Percentiles rank a stretch among this genome's conserved stretches.
Conservation (phyloP, 2,329 filamentous ascomycete species). For the Coniella lustricola region DNA sequence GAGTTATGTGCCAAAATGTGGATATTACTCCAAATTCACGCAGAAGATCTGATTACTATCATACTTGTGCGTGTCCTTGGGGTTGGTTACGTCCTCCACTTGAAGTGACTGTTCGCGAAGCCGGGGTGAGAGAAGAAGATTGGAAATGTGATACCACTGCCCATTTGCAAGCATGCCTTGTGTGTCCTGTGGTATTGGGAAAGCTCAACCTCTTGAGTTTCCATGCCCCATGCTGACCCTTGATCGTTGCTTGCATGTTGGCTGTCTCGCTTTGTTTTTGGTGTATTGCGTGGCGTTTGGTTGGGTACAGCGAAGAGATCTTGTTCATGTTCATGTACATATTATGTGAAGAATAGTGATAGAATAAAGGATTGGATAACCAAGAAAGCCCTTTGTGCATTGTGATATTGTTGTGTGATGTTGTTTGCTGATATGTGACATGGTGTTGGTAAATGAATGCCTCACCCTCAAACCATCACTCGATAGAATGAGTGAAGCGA, state of each 20-base stretch:
- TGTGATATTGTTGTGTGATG: too few relatives aligned
- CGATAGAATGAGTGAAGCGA: not conserved
- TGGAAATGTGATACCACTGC: too few relatives aligned
- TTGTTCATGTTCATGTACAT: not conserved
- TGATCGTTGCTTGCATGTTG: too few relatives aligned
- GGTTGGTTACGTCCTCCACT: too few relatives aligned
- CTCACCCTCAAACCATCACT: too few relatives aligned
- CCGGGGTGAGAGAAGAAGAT: too few relatives aligned
- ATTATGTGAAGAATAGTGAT: too few relatives aligned
- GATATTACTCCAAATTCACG: slow-evolving; percentile 63
- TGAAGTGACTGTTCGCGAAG: not conserved
- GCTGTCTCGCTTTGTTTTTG: too few relatives aligned
- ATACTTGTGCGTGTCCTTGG: not conserved
- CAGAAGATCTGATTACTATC: slow-evolving; percentile 34
- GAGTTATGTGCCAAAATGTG: slow-evolving; percentile 62
- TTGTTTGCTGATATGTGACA: too few relatives aligned
- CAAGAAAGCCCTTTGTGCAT: not conserved
- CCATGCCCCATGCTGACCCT: too few relatives aligned
- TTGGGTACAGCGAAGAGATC: not conserved
- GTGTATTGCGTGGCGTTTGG: too few relatives aligned
- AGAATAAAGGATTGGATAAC: not conserved
- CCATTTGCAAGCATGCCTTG: not conserved
- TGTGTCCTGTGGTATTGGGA: not conserved
- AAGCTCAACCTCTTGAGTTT: too few relatives aligned
- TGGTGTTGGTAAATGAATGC: not conserved